Evolutionary conservation across 306 rosid genomes (phyloP).

Genomic region (Cucurbita ficifolia): DNA sequence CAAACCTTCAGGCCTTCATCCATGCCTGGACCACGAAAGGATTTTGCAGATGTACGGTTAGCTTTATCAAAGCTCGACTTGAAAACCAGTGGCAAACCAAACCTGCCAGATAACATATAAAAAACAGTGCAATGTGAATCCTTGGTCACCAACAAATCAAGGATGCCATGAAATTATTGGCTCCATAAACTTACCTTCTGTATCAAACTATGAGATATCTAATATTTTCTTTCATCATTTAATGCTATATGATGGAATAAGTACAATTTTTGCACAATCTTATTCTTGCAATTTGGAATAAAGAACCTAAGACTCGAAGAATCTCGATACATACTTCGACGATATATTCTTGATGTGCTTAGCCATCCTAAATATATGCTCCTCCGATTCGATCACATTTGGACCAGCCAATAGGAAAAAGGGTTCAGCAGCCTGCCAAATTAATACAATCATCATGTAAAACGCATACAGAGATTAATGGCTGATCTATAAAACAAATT

Average conservation of each 20-base stretch:
- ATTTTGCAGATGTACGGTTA: constrained; percentile 86
- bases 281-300: not conserved
- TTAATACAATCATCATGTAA: constrained; percentile 11
- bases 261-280: not conserved
- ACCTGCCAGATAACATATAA: constrained; percentile 31
- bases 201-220: not conserved
- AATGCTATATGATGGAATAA: not conserved
- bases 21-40: constrained; percentile 94
- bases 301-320: not conserved
- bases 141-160: not conserved
- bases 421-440: constrained; percentile 59
- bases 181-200: not conserved
- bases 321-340: constrained; percentile 38
- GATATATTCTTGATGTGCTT: constrained; percentile 49
- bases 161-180: not conserved
- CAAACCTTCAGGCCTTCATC: constrained; percentile 74
- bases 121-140: not conserved
- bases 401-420: constrained; percentile 91
- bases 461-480: not conserved
- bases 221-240: not conserved
- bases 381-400: constrained; percentile 91
- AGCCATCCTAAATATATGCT: constrained; percentile 71
- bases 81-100: constrained; percentile 83
- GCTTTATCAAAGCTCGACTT: constrained; percentile 98
- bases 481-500: not conserved